A percentile compares a stretch with the other conserved stretches of the same genome.
Conservation (phyloP, 495 filamentous ascomycete genomes). For the Articulospora tetracladia region DNA sequence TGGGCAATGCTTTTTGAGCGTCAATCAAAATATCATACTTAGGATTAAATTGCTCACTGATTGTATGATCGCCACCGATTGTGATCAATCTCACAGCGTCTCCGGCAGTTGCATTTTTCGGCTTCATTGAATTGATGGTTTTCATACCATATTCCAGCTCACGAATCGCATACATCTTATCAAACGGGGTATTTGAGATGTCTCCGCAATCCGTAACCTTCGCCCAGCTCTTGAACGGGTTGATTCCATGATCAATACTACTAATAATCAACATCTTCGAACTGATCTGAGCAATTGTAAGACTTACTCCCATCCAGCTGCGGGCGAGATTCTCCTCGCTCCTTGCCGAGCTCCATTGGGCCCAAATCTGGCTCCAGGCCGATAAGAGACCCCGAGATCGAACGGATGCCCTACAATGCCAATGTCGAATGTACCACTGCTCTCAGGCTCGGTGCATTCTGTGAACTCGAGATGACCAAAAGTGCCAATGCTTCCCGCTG, state of each 20-base stretch:
- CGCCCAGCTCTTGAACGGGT: conserved; percentile 57
- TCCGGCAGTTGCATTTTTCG: conserved; percentile 39
- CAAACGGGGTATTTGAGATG: conserved; percentile 57
- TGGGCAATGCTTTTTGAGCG: conserved; percentile 33
- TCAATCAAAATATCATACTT: neutral
- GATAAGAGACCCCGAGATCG: conserved; percentile 60
- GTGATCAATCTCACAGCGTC: conserved; percentile 53
- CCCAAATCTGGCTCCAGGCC: conserved; percentile 73
- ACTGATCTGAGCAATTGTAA: neutral
- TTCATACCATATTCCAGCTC: conserved; percentile 60
- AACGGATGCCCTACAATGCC: conserved; percentile 26
- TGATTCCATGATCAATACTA: conserved; percentile 41
- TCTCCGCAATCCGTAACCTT: conserved; percentile 63
- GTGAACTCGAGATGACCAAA: conserved; percentile 24
- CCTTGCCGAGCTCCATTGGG: conserved; percentile 73
- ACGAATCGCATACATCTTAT: conserved; percentile 58
- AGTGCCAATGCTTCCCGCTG: conserved; percentile 9
- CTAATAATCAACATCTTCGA: conserved; percentile 7
- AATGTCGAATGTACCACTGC: conserved; percentile 23
- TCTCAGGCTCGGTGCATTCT: conserved; percentile 16
- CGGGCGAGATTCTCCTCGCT: conserved; percentile 37
- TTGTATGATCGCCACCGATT: conserved; percentile 52
- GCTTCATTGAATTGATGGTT: conserved; percentile 32
- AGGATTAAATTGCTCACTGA: conserved; percentile 21
- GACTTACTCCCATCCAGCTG: conserved; percentile 20